phyloP scores from a whole-genome alignment of 108 stramenopile species.

The Epipyxis sp. region DNA sequence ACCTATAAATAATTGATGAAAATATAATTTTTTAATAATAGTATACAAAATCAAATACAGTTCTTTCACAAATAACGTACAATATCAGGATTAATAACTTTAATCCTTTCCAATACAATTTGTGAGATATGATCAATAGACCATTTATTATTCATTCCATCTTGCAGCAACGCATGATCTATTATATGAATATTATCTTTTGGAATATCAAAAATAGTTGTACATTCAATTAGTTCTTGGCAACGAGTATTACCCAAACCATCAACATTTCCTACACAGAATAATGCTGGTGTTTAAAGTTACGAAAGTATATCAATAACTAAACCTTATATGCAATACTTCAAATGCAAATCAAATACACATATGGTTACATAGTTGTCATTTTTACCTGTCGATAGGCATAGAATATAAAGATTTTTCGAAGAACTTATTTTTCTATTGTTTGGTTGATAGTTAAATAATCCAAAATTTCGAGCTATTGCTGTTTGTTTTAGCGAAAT shows the following conservation, averaged over 20 bases:
- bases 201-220: neutral
- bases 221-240: neutral
- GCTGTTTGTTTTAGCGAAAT: neutral
- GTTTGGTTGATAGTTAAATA: too few species aligned
- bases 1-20: constrained; percentile 37
- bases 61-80: neutral
- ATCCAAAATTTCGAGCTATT: too few species aligned
- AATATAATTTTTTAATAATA: neutral
- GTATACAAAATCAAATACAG: neutral
- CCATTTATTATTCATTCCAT: constrained; percentile 21
- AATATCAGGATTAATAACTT: neutral
- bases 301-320: too few species aligned
- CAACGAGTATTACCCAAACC: neutral
- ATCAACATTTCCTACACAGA: constrained; percentile 16
- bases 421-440: too few species aligned
- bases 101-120: neutral
- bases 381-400: constrained; percentile 58
- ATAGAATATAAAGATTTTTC: constrained; percentile 44
- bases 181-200: neutral
- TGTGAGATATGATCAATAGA: neutral
- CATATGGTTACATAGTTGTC: too few species aligned
- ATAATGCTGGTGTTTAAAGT: too few species aligned
- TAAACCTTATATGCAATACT: too few species aligned
- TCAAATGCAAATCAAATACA: too few species aligned
- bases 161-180: constrained; percentile 28